Percentiles rank a stretch among this genome's conserved stretches.
Evolutionary conservation across 176 grass and related monocot species (phyloP).

Genomic region (Oryza nivara): DNA sequence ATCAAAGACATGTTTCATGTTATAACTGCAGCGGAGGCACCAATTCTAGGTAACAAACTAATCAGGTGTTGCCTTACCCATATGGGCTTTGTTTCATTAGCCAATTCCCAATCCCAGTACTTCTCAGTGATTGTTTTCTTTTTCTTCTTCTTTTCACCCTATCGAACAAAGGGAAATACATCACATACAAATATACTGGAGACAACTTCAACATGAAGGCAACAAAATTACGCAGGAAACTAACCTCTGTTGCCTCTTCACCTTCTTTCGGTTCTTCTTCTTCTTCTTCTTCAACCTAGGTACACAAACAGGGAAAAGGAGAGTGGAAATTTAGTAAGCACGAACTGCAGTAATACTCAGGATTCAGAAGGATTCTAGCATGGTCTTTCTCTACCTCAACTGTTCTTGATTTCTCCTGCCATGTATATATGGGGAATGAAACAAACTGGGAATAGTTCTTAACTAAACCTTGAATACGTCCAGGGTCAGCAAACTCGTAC

Average conservation of each 20-base stretch:
- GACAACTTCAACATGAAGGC: neutral
- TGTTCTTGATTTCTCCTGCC: slow-evolving; percentile 88
- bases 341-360: neutral
- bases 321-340: neutral
- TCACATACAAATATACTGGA: neutral
- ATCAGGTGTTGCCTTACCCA: slow-evolving; percentile 52
- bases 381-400: slow-evolving; percentile 50
- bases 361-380: neutral
- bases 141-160: slow-evolving; percentile 74
- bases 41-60: neutral
- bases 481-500: slow-evolving; percentile 71
- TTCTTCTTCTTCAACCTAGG: slow-evolving; percentile 71
- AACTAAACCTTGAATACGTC: slow-evolving; percentile 70
- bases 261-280: slow-evolving; percentile 69
- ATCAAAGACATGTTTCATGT: neutral
- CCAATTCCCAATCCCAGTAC: slow-evolving; percentile 91
- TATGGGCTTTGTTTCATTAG: slow-evolving; percentile 90
- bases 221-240: neutral
- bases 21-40: neutral
- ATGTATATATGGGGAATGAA: slow-evolving; percentile 87
- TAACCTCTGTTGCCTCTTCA: slow-evolving; percentile 64
- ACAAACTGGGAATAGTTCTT: slow-evolving; percentile 94
- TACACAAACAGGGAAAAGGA: slow-evolving; percentile 16
- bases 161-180: neutral
- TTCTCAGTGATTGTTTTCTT: slow-evolving; percentile 84